Conservation (phyloP, 768 basidiomycete genomes). For the Suillus hirtellus region DNA sequence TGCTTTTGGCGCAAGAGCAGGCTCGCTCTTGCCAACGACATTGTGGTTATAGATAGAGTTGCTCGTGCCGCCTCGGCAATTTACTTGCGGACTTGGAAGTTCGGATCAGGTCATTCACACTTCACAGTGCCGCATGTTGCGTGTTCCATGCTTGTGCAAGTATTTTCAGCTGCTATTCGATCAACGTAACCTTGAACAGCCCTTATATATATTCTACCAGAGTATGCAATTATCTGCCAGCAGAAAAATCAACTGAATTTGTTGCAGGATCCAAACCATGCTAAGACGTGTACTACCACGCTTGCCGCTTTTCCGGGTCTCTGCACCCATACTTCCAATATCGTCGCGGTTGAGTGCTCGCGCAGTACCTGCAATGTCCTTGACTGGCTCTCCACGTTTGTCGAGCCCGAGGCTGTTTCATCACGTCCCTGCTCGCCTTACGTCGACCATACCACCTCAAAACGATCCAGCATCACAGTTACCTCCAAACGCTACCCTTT, state of each 20-base stretch:
- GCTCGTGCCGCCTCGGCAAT: slow-evolving; percentile 9
- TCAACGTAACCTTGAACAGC: neutral
- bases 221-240: neutral
- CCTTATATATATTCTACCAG: neutral
- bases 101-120: neutral
- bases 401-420: slow-evolving; percentile 49
- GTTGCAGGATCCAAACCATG: slow-evolving; percentile 24
- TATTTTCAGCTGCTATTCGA: neutral
- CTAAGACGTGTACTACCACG: slow-evolving; percentile 44
- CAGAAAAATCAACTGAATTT: neutral
- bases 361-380: slow-evolving; percentile 27
- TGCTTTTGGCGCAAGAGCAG: slow-evolving; percentile 37
- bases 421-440: slow-evolving; percentile 48
- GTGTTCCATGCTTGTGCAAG: neutral
- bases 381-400: slow-evolving; percentile 31
- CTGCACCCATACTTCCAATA: slow-evolving; percentile 52
- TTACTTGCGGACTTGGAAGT: slow-evolving; percentile 14
- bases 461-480: slow-evolving; percentile 24
- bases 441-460: slow-evolving; percentile 29
- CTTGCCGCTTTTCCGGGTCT: slow-evolving; percentile 45
- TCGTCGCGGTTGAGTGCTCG: slow-evolving; percentile 38
- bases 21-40: slow-evolving; percentile 46
- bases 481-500: slow-evolving; percentile 56
- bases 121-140: neutral
- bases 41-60: slow-evolving; percentile 24